Conservation (phyloP, 306 rosid species). For the Cicer yamashitae region DNA sequence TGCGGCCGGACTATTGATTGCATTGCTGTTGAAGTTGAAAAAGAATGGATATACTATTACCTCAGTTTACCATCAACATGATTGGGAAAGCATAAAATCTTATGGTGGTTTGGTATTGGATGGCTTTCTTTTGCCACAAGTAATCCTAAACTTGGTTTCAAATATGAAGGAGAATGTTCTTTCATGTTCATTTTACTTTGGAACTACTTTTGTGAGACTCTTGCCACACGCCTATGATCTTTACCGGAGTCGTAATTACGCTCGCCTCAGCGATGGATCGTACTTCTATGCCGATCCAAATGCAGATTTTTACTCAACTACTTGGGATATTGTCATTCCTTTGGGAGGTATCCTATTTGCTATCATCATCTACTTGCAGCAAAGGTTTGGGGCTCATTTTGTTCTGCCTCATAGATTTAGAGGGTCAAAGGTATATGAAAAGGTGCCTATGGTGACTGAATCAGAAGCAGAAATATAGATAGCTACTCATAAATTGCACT, state of each 20-base stretch:
- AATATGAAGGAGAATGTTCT: conserved; percentile 52
- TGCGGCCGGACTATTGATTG: conserved; percentile 47
- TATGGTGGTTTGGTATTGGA: conserved; percentile 59
- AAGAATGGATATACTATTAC: background rate
- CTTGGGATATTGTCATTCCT: conserved; percentile 61
- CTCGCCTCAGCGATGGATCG: conserved; percentile 8
- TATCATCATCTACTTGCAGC: conserved; percentile 60
- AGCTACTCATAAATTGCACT: conserved; percentile 13
- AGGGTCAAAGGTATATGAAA: conserved; percentile 45
- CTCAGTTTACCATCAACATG: background rate
- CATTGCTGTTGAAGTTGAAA: conserved; percentile 40
- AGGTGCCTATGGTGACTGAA: conserved; percentile 45
- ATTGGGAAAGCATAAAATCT: conserved; percentile 51
- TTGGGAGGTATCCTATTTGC: conserved; percentile 56
- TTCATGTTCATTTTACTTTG: conserved; percentile 56
- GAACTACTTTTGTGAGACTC: conserved; percentile 62
- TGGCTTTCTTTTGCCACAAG: conserved; percentile 72
- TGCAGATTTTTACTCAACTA: conserved; percentile 55
- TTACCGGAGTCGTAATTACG: conserved; percentile 50
- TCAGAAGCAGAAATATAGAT: conserved; percentile 36
- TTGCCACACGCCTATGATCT: conserved; percentile 72
- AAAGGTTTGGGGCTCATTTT: conserved; percentile 56
- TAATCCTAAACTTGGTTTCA: conserved; percentile 54
- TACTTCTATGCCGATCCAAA: conserved; percentile 56
- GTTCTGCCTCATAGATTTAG: conserved; percentile 49